phyloP scores from a whole-genome alignment of 106 monocot genomes.

The Triglochin maritima region DNA sequence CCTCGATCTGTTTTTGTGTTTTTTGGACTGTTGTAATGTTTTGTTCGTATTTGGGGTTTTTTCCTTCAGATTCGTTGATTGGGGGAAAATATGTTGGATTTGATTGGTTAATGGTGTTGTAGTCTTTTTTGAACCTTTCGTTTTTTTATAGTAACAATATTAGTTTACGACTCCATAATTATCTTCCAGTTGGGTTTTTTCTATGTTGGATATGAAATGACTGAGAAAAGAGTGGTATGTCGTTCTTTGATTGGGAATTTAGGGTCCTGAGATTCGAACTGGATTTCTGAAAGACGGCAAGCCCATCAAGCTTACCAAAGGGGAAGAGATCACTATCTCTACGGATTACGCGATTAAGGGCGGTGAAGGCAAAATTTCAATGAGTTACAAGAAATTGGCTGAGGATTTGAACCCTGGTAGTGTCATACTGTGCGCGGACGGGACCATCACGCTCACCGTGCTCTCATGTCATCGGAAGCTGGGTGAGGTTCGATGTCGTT shows the following conservation, averaged over 20 bases:
- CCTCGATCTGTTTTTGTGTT: neutral
- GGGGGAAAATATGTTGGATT: neutral
- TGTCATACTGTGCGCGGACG: constrained; percentile 68
- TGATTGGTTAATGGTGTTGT: neutral
- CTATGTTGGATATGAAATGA: no score
- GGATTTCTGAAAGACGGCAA: constrained; percentile 83
- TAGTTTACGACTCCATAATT: no score
- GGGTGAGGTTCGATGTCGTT: constrained; percentile 63
- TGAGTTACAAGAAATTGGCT: constrained; percentile 89
- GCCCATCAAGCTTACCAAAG: constrained; percentile 61
- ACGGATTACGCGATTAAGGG: constrained; percentile 80
- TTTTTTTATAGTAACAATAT: no score
- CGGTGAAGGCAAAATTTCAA: constrained; percentile 54
- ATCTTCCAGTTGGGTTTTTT: no score
- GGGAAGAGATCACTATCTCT: constrained; percentile 58
- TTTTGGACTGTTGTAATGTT: no score
- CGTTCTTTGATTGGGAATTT: neutral
- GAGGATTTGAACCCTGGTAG: constrained; percentile 66
- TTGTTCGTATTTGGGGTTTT: no score
- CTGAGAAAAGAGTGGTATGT: no score
- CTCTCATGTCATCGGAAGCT: constrained; percentile 46
- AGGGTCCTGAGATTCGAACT: constrained; percentile 93
- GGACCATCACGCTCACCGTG: constrained; percentile 68
- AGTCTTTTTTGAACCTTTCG: no score
- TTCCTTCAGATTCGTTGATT: neutral